phyloP scores from a whole-genome alignment of 371 early-diverging fungal genomes.

The Rhizopus sp. region DNA sequence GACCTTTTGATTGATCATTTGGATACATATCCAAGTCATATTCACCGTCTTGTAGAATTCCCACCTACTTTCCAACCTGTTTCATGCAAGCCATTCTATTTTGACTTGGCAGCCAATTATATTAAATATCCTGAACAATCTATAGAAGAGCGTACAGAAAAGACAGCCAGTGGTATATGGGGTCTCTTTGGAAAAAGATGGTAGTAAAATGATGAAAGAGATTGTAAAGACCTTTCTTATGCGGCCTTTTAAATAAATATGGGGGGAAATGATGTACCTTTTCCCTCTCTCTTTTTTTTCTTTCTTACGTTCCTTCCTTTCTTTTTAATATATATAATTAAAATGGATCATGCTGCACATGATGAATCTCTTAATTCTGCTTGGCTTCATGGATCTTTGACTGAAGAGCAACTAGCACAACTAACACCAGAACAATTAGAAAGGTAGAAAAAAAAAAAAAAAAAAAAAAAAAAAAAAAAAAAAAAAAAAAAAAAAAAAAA shows the following conservation, averaged over 20 bases:
- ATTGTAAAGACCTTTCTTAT: neutral
- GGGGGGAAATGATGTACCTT: neutral
- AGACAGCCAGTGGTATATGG: constrained; percentile 30
- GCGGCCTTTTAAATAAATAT: neutral
- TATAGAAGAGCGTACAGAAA: constrained; percentile 31
- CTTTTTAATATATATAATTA: neutral
- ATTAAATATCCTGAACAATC: constrained; percentile 62
- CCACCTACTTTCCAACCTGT: constrained; percentile 72
- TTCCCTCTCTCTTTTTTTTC: constrained; percentile 1
- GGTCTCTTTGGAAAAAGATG: constrained; percentile 38
- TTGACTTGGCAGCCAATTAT: constrained; percentile 77
- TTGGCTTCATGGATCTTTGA: constrained; percentile 36
- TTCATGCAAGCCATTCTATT: constrained; percentile 78
- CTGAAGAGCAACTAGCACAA: constrained; percentile 33
- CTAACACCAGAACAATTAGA: constrained; percentile 38
- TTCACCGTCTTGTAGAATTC: constrained; percentile 58
- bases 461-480: neutral
- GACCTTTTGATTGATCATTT: constrained; percentile 50
- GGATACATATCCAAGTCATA: constrained; percentile 50
- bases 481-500: neutral
- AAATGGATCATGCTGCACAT: constrained; percentile 9
- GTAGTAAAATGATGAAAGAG: constrained; percentile 15
- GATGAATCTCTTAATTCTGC: constrained; percentile 30
- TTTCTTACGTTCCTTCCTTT: constrained; percentile 9
- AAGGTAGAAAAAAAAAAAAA: constrained; percentile 26